phyloP scores from a whole-genome alignment of 1,284 basidiomycete species.

The Heliocybe sulcata region DNA sequence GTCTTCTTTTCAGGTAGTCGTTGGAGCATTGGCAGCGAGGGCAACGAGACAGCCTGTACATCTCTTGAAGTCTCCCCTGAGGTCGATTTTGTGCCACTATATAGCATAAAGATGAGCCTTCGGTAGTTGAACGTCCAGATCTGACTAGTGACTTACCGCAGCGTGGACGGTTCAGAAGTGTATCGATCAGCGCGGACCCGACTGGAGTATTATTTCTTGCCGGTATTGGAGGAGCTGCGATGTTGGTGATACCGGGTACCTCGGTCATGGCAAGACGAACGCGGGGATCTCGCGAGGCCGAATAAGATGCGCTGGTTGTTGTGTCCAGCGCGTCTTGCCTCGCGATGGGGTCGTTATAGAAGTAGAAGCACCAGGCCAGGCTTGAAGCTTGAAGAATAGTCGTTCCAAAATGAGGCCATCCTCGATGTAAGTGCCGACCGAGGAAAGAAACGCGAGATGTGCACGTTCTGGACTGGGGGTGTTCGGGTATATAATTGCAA shows the following conservation, averaged over 20 bases:
- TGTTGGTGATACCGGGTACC: conserved; percentile 24
- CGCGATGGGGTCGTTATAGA: conserved; percentile 21
- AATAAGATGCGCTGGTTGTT: conserved; percentile 22
- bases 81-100: conserved; percentile 29
- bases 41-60: conserved; percentile 29
- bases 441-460: conserved; percentile 21
- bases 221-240: conserved; percentile 26
- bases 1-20: conserved; percentile 27
- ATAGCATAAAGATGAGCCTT: not conserved
- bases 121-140: too few relatives aligned
- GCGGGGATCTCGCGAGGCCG: conserved; percentile 19
- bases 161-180: too few relatives aligned
- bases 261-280: conserved; percentile 21
- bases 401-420: conserved; percentile 13
- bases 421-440: conserved; percentile 19
- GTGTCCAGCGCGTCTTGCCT: conserved; percentile 9
- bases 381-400: conserved; percentile 22
- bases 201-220: conserved; percentile 18
- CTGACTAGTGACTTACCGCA: too few relatives aligned
- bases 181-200: conserved; percentile 22
- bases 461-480: conserved; percentile 6
- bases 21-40: conserved; percentile 30
- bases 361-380: conserved; percentile 29
- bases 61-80: conserved; percentile 25
- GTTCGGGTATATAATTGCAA: conserved; percentile 17